Percentiles rank a stretch among this genome's conserved stretches.
Conservation (phyloP, 139 green algal species). For the Axilococcus clingmanii region DNA sequence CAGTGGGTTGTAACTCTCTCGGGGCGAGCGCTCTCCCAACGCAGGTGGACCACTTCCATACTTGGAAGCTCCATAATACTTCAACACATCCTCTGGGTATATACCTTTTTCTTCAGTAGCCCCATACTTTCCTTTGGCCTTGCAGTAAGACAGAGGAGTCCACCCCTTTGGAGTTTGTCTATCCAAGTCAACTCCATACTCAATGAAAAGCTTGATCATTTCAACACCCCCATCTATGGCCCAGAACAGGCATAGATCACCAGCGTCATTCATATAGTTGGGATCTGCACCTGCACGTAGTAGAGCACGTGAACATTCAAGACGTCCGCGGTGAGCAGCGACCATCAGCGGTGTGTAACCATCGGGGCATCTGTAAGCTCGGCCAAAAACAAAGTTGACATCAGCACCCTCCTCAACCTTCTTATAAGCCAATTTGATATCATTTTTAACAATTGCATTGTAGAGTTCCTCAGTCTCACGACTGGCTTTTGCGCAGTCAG, state of each 20-base stretch:
- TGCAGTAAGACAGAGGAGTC: slow-evolving; percentile 79
- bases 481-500: slow-evolving; percentile 33
- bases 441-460: slow-evolving; percentile 75
- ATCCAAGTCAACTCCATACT: slow-evolving; percentile 74
- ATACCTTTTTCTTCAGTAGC: slow-evolving; percentile 89
- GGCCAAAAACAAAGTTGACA: slow-evolving; percentile 89
- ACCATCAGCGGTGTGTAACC: slow-evolving; percentile 93
- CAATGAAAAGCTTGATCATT: slow-evolving; percentile 71
- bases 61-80: slow-evolving; percentile 79
- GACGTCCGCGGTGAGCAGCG: slow-evolving; percentile 59
- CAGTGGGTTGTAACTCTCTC: slow-evolving; percentile 73
- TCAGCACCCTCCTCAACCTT: slow-evolving; percentile 91
- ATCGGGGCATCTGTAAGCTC: slow-evolving; percentile 62
- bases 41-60: slow-evolving; percentile 58
- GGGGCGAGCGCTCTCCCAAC: slow-evolving; percentile 57
- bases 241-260: slow-evolving; percentile 87
- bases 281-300: slow-evolving; percentile 75
- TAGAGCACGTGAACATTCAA: slow-evolving; percentile 77
- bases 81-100: slow-evolving; percentile 81
- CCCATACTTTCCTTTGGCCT: slow-evolving; percentile 91
- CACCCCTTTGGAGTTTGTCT: slow-evolving; percentile 60
- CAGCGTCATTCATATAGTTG: slow-evolving; percentile 58
- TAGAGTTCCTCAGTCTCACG: slow-evolving; percentile 85
- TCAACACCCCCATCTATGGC: slow-evolving; percentile 85
- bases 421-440: slow-evolving; percentile 75